Evolutionary conservation across 2,329 filamentous ascomycete species (phyloP).

Genomic region (Dactylonectria estremocensis): DNA sequence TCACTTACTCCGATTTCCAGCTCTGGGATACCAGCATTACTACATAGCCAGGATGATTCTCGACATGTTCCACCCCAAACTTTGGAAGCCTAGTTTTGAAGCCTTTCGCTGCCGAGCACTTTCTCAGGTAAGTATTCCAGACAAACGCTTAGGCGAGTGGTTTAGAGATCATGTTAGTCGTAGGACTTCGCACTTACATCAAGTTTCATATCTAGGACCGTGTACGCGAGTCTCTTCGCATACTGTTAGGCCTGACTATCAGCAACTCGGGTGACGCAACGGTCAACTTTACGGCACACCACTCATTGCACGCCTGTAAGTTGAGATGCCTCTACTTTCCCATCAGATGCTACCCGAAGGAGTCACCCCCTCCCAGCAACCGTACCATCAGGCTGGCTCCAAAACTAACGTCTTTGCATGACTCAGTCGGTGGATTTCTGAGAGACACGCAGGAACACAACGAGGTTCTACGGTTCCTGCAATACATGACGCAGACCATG

Average conservation of each 20-base stretch:
- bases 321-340: background rate
- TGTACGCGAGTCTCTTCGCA: conserved; percentile 43
- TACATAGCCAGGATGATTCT: conserved; percentile 57
- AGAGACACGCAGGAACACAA: conserved; percentile 31
- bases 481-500: conserved; percentile 33
- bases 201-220: conserved; percentile 30
- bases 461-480: conserved; percentile 33
- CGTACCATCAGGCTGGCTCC: too few relatives aligned
- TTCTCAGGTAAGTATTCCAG: conserved; percentile 37
- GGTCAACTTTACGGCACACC: conserved; percentile 46
- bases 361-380: background rate
- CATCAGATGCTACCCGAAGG: too few relatives aligned
- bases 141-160: too few relatives aligned
- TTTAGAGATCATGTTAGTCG: too few relatives aligned
- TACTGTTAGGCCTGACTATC: conserved; percentile 45
- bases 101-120: conserved; percentile 38
- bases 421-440: conserved; percentile 35
- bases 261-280: conserved; percentile 46
- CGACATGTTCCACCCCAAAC: conserved; percentile 56
- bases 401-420: conserved; percentile 7
- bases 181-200: background rate
- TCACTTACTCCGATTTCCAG: conserved; percentile 38
- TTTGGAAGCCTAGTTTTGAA: conserved; percentile 44
- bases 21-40: conserved; percentile 58
- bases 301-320: conserved; percentile 47